phyloP scores from a whole-genome alignment of 2,329 filamentous ascomycete species.

The Trichophyton mentagrophytes region DNA sequence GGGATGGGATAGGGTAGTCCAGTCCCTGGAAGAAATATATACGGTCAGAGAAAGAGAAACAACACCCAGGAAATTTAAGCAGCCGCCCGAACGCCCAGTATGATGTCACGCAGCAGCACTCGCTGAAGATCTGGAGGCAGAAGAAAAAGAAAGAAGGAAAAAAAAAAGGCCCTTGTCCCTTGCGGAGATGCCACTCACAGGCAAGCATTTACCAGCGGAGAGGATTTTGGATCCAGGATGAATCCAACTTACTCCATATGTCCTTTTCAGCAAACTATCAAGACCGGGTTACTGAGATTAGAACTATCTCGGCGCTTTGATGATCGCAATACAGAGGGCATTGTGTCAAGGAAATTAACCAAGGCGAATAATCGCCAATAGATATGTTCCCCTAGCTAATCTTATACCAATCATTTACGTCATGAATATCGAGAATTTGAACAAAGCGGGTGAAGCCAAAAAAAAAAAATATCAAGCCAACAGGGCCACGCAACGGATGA shows the following conservation, averaged over 20 bases:
- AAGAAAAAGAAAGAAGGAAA: neutral
- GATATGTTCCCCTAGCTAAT: neutral
- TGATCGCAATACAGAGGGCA: neutral
- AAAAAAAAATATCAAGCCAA: no score
- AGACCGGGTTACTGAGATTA: neutral
- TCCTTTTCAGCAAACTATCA: neutral
- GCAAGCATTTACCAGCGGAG: neutral
- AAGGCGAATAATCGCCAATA: neutral
- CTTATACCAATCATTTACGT: neutral
- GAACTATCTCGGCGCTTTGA: neutral
- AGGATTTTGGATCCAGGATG: neutral
- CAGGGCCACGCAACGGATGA: neutral
- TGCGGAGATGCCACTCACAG: neutral
- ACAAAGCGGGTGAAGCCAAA: neutral
- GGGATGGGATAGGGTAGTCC: neutral
- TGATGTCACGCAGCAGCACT: neutral
- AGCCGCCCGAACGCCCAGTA: neutral
- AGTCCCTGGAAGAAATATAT: neutral
- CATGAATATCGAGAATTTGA: neutral
- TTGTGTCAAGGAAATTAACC: neutral
- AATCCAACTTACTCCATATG: neutral
- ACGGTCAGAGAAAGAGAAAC: neutral
- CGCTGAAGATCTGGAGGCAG: neutral
- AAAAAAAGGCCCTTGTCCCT: neutral
- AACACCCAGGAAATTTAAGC: neutral